Base-by-base conservation (phyloP, 2,329 filamentous ascomycete species). In the Diaporthe sp. region DNA sequence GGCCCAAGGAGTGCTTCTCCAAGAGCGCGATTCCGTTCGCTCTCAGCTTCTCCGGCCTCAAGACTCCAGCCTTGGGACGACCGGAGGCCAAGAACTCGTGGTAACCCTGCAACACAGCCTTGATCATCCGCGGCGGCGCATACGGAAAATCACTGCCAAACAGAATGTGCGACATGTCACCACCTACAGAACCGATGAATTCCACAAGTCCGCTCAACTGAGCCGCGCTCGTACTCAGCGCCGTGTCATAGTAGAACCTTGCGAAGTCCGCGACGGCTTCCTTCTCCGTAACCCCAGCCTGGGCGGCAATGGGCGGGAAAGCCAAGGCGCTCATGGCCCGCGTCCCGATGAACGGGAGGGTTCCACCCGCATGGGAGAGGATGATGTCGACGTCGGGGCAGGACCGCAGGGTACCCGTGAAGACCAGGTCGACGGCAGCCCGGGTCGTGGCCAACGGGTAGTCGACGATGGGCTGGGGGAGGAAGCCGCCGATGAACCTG, bases 311-410 rank as follows among this genome's bases (percentile, higher is more conserved):
- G 3, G 69, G 70, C 0, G 76, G 72, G 4, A 79, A 65, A n/a
- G 28, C 44, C 9, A 79, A 25, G 1, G 58, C 62, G 15, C 73
- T 73, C n/a, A 78, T 69, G 15, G 78, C 77, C 3, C 85, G 82
- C 4, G 78, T 72, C 0, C 82, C 79, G 0, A 88, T 62, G 34
- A 81, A 86, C 0, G 87, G 86, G 0, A 88, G 77, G 0, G 85
- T 82, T 0, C 87, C 86, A 1, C 86, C 87, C 0, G 84, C 86
- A 75, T 88, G 87, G 0, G 84, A 84, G 1, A 88, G 79, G 69
- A 88, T 88, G 39, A 88, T 81, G 34, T 86, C 86, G 72, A 84
- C 82, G 57, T 83, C 78, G 0, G 82, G 81, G 51, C 79, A 81
- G 2, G 81, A 77, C 6, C 77, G 77, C 8, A 84, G 51, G 0